Evolutionary conservation across 495 filamentous ascomycete species (phyloP).

Genomic region (Podospora anserina): DNA sequence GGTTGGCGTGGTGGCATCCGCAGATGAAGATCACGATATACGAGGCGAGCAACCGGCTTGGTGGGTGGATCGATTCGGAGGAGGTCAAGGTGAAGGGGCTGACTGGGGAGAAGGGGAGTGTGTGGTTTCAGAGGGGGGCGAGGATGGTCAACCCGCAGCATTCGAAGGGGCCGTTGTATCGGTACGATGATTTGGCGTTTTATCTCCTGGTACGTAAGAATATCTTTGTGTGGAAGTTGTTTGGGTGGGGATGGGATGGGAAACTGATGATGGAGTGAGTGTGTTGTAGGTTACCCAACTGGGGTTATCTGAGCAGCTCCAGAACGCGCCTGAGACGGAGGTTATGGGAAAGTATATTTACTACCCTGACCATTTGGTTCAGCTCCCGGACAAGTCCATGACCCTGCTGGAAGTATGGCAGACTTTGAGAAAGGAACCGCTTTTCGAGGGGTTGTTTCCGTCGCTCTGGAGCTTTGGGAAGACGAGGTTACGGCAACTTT

Average conservation of each 20-base stretch:
- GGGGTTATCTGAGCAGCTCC: conserved; percentile 57
- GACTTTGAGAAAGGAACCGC: conserved; percentile 50
- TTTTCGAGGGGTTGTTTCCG: conserved; percentile 53
- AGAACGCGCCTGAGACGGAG: conserved; percentile 43
- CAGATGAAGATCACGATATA: conserved; percentile 66
- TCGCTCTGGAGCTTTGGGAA: conserved; percentile 2
- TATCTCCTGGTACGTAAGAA: conserved; percentile 38
- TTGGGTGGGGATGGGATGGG: no score
- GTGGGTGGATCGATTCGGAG: conserved; percentile 81
- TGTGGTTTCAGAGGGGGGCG: conserved; percentile 83
- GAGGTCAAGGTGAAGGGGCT: conserved; percentile 50
- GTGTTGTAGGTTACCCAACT: conserved; percentile 59
- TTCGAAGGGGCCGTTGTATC: not conserved
- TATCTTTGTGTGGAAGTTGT: not conserved
- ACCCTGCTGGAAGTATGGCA: conserved; percentile 3
- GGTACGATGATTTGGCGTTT: conserved; percentile 42
- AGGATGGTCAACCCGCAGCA: conserved; percentile 63
- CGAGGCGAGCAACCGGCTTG: conserved; percentile 64
- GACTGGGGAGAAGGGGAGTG: conserved; percentile 46
- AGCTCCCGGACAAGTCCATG: conserved; percentile 49
- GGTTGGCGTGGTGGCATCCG: conserved; percentile 58
- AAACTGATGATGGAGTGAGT: no score
- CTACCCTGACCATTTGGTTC: conserved; percentile 83
- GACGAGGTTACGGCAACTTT: not conserved
- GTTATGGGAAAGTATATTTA: conserved; percentile 77